These are phyloP conservation scores for Blastobotrys terrestris DNA, from an alignment of 805 yeast genomes.

Conservation along the genomic window DNA sequence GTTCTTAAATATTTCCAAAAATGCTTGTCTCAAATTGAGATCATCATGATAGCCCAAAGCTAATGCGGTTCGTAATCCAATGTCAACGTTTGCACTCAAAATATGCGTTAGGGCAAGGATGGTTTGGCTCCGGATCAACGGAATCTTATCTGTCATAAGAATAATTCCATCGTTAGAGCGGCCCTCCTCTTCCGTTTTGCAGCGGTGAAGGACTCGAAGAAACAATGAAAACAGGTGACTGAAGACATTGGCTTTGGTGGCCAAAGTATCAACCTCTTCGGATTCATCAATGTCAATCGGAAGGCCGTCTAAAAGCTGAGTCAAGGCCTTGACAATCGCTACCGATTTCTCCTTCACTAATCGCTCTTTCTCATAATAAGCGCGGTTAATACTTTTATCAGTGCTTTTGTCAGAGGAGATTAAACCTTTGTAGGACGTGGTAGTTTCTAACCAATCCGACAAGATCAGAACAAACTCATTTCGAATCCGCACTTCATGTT, in stretches of 20 bases:
- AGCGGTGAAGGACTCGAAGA: slow-evolving; percentile 39
- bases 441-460: slow-evolving; percentile 25
- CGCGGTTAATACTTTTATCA: slow-evolving; percentile 4
- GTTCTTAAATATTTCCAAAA: slow-evolving; percentile 69
- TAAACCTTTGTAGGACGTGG: slow-evolving; percentile 4
- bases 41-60: slow-evolving; percentile 75
- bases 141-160: slow-evolving; percentile 14
- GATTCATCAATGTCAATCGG: slow-evolving; percentile 16
- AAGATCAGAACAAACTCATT: slow-evolving; percentile 20
- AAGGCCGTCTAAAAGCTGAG: slow-evolving; percentile 16
- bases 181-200: slow-evolving; percentile 27
- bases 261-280: slow-evolving; percentile 26
- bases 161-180: slow-evolving; percentile 5
- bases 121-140: slow-evolving; percentile 49
- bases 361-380: slow-evolving; percentile 12
- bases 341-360: slow-evolving; percentile 17
- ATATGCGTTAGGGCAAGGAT: slow-evolving; percentile 62
- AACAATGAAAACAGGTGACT: slow-evolving; percentile 43
- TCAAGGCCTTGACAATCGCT: slow-evolving; percentile 17
- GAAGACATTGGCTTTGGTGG: slow-evolving; percentile 38
- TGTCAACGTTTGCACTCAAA: slow-evolving; percentile 65
- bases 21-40: slow-evolving; percentile 58
- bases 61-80: slow-evolving; percentile 68
- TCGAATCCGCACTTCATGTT: slow-evolving; percentile 18
- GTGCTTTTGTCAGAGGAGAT: not conserved